Percentiles rank a stretch among this genome's conserved stretches.
These are phyloP conservation scores for Solanum lignicaule DNA, from an alignment of 257 asterid species.

Conservation along the genomic window DNA sequence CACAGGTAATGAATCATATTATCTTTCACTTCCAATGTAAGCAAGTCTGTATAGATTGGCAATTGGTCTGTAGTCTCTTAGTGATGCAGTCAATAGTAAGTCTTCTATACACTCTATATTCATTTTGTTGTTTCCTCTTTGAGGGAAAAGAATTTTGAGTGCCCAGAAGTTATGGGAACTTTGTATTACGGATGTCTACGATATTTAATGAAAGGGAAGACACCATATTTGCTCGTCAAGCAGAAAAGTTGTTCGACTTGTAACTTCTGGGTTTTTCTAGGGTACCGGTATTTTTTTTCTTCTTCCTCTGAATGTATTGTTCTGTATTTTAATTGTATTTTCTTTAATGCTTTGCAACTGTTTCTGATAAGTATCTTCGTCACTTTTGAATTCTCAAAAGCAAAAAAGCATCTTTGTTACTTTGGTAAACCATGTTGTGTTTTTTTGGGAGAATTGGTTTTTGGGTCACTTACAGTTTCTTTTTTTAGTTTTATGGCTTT, in stretches of 20 bases:
- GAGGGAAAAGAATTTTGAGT: slow-evolving; percentile 1
- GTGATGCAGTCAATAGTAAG: neutral
- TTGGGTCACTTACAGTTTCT: neutral
- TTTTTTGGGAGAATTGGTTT: neutral
- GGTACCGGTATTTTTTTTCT: neutral
- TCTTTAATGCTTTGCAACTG: neutral
- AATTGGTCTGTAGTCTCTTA: neutral
- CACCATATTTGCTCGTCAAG: neutral
- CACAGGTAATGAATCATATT: slow-evolving; percentile 16
- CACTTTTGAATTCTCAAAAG: neutral
- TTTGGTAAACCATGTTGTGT: neutral
- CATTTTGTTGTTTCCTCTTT: neutral
- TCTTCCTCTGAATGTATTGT: neutral
- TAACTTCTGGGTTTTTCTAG: neutral
- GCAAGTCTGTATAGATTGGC: slow-evolving; percentile 32
- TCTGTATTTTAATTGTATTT: neutral
- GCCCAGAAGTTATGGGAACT: neutral
- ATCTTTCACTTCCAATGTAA: slow-evolving; percentile 8
- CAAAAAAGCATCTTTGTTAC: neutral
- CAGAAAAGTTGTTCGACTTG: neutral
- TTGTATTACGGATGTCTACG: neutral
- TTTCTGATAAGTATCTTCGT: neutral
- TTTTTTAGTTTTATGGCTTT: neutral
- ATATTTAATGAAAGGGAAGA: neutral
- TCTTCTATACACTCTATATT: neutral